Base-by-base conservation (phyloP, 192 early-diverging fungal genomes). In the Ramicandelaber brevisporus region DNA sequence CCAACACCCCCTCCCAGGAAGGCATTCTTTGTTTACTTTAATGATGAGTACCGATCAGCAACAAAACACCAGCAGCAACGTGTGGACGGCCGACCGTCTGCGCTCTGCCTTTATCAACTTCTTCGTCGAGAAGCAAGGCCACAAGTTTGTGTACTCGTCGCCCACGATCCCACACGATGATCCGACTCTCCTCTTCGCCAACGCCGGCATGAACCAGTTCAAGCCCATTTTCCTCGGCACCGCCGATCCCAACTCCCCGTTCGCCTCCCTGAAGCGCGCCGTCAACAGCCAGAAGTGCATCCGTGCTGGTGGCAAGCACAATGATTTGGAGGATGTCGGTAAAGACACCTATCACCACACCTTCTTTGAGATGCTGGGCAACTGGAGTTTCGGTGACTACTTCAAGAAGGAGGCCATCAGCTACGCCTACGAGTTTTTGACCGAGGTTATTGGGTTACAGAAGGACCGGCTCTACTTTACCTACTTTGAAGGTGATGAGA, bases 351-450 rank as follows among this genome's bases (percentile, higher is more conserved):
- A 97, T 52, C 90, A 97, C 59, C 90, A 97, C 53, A 97, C 90
- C 22, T 97, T 92, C 64, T 97, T 97, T 60, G 90, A 97, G 54
- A 97, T 97, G 90, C 61, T 97, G 50, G 90, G 90, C 36, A 97
- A 97, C 69, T 97, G 90, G 90, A 92, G 86, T n/a, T 97, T 97
- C 52, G 86, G 90, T 36, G 80, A 97, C 44, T 92, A 97, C 56
- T 97, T 97, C 55, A 97, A 97, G 70, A 71, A 69, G 56, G 87
- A 88, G 41, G 90, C 85, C 12, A 81, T 90, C 33, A 55, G 40
- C 12, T 77, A 70, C 57, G 79, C 73, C 25, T 97, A 87, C 87
- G 78, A 84, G 32, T 61, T 92, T 25, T 60, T 97, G 49, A 97
- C 83, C 8, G 47, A 70, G 31, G 80, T 83, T 10, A 80, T 74